Evolutionary conservation across 176 grass and related monocot species (phyloP).

Genomic region (Phoenix dactylifera): DNA sequence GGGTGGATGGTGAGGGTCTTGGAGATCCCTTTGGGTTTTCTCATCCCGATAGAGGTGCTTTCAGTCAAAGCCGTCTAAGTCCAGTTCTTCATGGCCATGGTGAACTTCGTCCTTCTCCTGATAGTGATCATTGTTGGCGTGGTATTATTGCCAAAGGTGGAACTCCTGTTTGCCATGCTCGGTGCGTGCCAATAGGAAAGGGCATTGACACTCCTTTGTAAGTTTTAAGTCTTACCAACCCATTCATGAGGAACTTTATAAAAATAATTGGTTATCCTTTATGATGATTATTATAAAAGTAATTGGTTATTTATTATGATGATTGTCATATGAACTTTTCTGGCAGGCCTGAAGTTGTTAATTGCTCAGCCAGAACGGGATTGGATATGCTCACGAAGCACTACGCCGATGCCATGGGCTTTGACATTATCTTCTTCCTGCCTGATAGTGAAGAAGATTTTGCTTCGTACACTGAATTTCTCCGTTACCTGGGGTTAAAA

Average conservation of each 20-base stretch:
- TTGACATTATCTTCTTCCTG: slow-evolving; percentile 76
- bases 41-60: slow-evolving; percentile 27
- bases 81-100: slow-evolving; percentile 47
- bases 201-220: slow-evolving; percentile 67
- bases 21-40: slow-evolving; percentile 15
- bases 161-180: slow-evolving; percentile 71
- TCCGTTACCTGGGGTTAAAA: slow-evolving; percentile 70
- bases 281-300: background rate
- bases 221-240: slow-evolving; percentile 4
- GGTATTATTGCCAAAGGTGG: slow-evolving; percentile 84
- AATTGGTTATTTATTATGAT: background rate
- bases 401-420: slow-evolving; percentile 57
- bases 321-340: slow-evolving; percentile 3
- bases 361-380: slow-evolving; percentile 81
- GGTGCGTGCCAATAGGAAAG: slow-evolving; percentile 69
- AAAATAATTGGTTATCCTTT: no score
- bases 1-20: slow-evolving; percentile 12
- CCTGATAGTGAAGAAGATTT: slow-evolving; percentile 91
- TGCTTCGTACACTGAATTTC: slow-evolving; percentile 87
- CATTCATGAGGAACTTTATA: no score
- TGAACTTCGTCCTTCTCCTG: slow-evolving; percentile 26
- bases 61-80: slow-evolving; percentile 33
- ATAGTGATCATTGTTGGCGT: slow-evolving; percentile 48
- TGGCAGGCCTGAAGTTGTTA: slow-evolving; percentile 59
- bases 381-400: slow-evolving; percentile 78